Percentiles rank a stretch among this genome's conserved stretches.
phyloP scores from a whole-genome alignment of 495 filamentous ascomycete species.

The Paragyromitra xinjiangensis region DNA sequence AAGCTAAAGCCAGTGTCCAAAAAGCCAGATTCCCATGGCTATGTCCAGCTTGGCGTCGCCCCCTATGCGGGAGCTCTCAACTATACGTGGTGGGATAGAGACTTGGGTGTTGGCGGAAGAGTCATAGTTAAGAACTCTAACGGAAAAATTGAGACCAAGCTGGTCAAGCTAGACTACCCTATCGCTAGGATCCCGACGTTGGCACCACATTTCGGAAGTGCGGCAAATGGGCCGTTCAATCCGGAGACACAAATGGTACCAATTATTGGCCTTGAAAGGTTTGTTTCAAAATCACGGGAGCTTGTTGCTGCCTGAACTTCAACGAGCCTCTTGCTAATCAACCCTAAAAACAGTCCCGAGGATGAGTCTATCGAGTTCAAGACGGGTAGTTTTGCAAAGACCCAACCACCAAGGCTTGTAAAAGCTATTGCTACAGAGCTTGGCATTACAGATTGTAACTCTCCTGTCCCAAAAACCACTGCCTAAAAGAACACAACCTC shows the following conservation, averaged over 20 bases:
- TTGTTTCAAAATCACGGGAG: conserved; percentile 29
- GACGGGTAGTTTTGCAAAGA: conserved; percentile 73
- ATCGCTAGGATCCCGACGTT: conserved; percentile 92
- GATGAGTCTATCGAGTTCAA: conserved; percentile 39
- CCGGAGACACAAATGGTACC: conserved; percentile 93
- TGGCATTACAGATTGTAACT: conserved; percentile 69
- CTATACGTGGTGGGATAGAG: conserved; percentile 63
- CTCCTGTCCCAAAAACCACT: not conserved
- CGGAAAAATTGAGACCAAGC: conserved; percentile 81
- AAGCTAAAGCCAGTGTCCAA: conserved; percentile 88
- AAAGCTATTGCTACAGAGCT: conserved; percentile 80
- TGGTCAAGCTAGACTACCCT: conserved; percentile 93
- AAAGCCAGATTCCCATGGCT: conserved; percentile 80
- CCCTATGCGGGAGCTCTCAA: conserved; percentile 90
- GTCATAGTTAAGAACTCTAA: conserved; percentile 80
- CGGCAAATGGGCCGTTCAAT: conserved; percentile 80
- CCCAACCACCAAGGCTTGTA: conserved; percentile 84
- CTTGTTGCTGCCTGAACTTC: not conserved
- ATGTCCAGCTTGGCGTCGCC: conserved; percentile 87
- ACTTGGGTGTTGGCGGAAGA: conserved; percentile 86
- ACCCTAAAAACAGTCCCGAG: conserved; percentile 30
- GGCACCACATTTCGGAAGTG: conserved; percentile 89
- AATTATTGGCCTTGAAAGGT: conserved; percentile 85
- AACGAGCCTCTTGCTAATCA: conserved; percentile 23
- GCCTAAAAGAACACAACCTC: not conserved